Evolutionary conservation across 441 rosid genomes (phyloP), one percentile per base, ranked within the genome.

Genomic region (Croton laevigatus): DNA sequence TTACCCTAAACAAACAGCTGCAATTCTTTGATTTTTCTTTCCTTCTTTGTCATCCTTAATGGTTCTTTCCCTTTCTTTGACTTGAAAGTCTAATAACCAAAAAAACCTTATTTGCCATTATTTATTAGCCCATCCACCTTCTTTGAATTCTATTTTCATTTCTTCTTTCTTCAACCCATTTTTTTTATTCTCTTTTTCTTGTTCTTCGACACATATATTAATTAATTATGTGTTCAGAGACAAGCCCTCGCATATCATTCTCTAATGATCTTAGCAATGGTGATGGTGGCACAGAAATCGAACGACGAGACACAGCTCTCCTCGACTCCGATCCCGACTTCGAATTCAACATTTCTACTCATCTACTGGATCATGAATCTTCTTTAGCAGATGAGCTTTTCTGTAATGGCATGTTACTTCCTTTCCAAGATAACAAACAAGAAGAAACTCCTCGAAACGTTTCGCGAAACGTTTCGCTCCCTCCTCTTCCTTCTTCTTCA

Each of bases 341-440:
- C 23, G 97, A 91, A 82, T 93, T 93, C 86, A 81, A 75, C 73
- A 68, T 75, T 53, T 78, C 81, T 51, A 76, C 79, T 70, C 73
- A 73, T 77, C 71, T 57, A 7, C 4, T 72, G 3, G 82, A 76
- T 13, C 84, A 65, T 53, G 74, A 82, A 59, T 84, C 88, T 45
- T 87, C 84, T 52, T 81, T 88, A 12, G 98, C 98, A 7, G 97
- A 91, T 1, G 91, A 89, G 73, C 83, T 93, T 61, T 93, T 91
- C 59, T 83, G 85, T 0, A 85, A 88, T 22, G 97, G 96, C 4
- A 85, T 85, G 81, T 88, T 93, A 81, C 90, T 88, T 71, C 95
- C 98, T 0, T 66, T 80, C 60, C 83, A 61, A 49, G 65, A 73
- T 32, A 17, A 59, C 36, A 46, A 14, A 14, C 52, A 11, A 11